phyloP scores from a whole-genome alignment of 495 filamentous ascomycete species.

The Neurospora tetraspora region DNA sequence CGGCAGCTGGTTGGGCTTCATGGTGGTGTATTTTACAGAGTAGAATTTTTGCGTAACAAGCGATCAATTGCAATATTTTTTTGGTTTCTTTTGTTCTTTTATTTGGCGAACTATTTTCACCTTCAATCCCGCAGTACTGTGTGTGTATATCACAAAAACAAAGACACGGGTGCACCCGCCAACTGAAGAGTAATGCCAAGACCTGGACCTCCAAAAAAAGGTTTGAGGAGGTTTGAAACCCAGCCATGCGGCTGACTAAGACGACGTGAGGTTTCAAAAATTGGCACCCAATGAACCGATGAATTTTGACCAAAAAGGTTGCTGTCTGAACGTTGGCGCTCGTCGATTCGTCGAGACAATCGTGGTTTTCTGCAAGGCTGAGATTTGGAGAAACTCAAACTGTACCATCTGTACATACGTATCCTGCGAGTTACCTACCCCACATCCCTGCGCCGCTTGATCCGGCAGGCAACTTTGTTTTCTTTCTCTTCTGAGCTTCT shows the following conservation, averaged over 20 bases:
- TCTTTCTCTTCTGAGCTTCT: neutral
- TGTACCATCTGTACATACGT: neutral
- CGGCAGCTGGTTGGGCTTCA: conserved; percentile 91
- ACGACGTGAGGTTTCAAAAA: neutral
- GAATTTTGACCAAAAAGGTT: neutral
- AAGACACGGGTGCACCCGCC: neutral
- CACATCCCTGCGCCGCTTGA: neutral
- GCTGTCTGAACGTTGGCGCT: neutral
- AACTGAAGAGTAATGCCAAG: neutral
- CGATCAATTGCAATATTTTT: conserved; percentile 4
- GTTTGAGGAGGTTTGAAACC: neutral
- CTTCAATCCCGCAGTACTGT: neutral
- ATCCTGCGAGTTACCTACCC: neutral
- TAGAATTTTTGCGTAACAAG: conserved; percentile 19
- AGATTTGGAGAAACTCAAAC: neutral
- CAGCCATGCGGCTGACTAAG: neutral
- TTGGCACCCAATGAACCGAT: neutral
- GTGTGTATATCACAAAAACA: neutral
- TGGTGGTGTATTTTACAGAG: conserved; percentile 82
- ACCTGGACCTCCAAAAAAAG: neutral
- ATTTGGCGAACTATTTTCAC: neutral
- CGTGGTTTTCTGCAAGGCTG: neutral
- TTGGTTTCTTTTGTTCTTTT: neutral
- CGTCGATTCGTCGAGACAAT: neutral
- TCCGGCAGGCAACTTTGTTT: neutral